Conservation (phyloP, 345 rosid genomes). For the Alliaria petiolata region DNA sequence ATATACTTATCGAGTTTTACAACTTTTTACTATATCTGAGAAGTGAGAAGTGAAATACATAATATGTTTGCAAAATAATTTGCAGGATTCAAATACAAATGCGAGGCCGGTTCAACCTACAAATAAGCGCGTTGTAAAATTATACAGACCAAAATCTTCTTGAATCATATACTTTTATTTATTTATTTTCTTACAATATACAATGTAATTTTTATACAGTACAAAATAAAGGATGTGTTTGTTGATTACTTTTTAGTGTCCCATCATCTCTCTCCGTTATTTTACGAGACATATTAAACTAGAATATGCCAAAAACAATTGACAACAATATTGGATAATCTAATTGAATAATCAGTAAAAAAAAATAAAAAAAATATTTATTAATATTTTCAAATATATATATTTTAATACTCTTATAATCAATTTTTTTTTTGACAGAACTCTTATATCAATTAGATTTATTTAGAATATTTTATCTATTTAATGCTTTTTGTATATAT, state of each 20-base stretch:
- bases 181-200: not conserved
- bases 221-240: not conserved
- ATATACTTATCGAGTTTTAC: not conserved
- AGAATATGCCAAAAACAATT: too few species aligned
- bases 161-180: not conserved
- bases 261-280: not conserved
- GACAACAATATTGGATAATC: too few species aligned
- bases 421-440: too few species aligned
- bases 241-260: not conserved
- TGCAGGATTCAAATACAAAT: constrained; percentile 37
- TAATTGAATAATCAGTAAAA: too few species aligned
- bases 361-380: too few species aligned
- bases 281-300: too few species aligned
- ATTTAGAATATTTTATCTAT: too few species aligned
- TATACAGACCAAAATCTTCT: constrained; percentile 37
- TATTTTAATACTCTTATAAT: too few species aligned
- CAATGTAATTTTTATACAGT: not conserved
- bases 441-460: too few species aligned
- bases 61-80: not conserved
- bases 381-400: too few species aligned
- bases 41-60: not conserved
- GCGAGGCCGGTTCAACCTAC: constrained; percentile 63
- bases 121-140: constrained; percentile 43
- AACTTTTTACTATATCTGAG: not conserved
- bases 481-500: too few species aligned